Evolutionary conservation across 345 rosid species (phyloP).

Genomic region (Lenwebbia sp.): DNA sequence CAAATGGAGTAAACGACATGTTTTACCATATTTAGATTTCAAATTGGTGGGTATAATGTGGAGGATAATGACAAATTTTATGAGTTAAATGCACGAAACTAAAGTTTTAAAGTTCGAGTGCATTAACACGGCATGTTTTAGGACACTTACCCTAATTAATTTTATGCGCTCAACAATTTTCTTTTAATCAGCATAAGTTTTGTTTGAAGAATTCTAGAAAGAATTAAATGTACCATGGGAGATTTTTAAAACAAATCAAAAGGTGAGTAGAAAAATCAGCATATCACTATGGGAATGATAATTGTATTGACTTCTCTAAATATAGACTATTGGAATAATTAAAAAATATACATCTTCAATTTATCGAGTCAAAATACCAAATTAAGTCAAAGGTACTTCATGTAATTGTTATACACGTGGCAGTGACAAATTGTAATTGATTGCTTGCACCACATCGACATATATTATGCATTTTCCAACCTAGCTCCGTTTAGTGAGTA

Average conservation of each 20-base stretch:
- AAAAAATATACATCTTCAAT: background rate
- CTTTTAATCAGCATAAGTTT: background rate
- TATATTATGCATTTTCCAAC: background rate
- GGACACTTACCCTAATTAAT: background rate
- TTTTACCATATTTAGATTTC: background rate
- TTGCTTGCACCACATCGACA: background rate
- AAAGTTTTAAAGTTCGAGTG: background rate
- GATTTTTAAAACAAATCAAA: background rate
- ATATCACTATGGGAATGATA: background rate
- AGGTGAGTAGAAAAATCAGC: too few species aligned
- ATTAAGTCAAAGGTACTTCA: background rate
- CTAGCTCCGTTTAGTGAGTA: background rate
- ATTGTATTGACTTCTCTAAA: background rate
- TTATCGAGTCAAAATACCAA: background rate
- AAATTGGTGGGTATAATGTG: background rate
- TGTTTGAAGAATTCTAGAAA: background rate
- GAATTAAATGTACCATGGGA: background rate
- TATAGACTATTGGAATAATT: background rate
- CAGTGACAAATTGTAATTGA: background rate
- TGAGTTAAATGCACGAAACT: background rate
- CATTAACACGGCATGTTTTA: background rate
- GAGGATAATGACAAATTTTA: background rate
- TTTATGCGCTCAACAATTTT: background rate
- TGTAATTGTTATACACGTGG: background rate
- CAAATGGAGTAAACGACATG: background rate